Evolutionary conservation across 768 basidiomycete species (phyloP).

Genomic region (Suillus hirtellus): DNA sequence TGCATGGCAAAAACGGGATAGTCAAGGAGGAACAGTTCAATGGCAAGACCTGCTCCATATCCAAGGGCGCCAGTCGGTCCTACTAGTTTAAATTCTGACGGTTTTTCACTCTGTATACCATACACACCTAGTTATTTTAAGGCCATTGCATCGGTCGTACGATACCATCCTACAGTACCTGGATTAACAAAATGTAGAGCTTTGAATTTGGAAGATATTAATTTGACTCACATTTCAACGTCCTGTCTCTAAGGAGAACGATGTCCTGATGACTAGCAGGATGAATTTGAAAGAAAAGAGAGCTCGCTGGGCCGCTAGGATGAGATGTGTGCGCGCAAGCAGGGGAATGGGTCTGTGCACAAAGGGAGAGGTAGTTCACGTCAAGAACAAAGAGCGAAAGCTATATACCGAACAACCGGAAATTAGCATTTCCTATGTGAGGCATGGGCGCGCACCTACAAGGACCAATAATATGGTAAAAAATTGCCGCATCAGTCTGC

Average conservation of each 20-base stretch:
- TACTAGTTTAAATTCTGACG: slow-evolving; percentile 27
- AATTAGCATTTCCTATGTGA: slow-evolving; percentile 22
- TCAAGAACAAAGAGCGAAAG: slow-evolving; percentile 5
- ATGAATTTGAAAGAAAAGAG: background rate
- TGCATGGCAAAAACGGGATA: slow-evolving; percentile 68
- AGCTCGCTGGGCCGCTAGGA: background rate
- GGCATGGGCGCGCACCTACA: slow-evolving; percentile 11
- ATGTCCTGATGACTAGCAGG: background rate
- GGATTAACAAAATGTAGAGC: background rate
- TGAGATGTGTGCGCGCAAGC: background rate
- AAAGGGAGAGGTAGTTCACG: background rate
- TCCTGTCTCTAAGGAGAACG: background rate
- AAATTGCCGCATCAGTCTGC: background rate
- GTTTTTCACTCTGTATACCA: background rate
- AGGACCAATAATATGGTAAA: slow-evolving; percentile 20
- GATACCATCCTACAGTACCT: background rate
- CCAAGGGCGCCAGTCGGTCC: slow-evolving; percentile 30
- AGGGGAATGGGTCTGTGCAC: background rate
- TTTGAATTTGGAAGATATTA: background rate
- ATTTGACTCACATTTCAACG: background rate
- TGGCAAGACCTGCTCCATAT: slow-evolving; percentile 53
- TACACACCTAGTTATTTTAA: slow-evolving; percentile 12
- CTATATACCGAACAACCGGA: slow-evolving; percentile 34
- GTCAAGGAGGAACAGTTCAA: slow-evolving; percentile 52
- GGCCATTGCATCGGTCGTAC: background rate